Evolutionary conservation across 495 filamentous ascomycete genomes (phyloP).

Genomic region (Aspergillus steynii): DNA sequence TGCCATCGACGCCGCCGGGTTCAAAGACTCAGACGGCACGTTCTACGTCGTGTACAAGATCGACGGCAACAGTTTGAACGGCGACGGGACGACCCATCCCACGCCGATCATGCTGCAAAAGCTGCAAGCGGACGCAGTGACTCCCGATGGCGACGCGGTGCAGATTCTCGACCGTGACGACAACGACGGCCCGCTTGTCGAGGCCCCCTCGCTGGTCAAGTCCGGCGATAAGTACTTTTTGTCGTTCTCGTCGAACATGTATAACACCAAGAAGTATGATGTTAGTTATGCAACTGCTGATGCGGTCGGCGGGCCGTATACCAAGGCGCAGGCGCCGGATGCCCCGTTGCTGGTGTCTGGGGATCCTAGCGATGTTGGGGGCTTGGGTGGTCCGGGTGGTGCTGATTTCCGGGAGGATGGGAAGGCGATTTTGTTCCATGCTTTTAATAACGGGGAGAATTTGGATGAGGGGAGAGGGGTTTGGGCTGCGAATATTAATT

Average conservation of each 20-base stretch:
- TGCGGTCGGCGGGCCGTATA: slow-evolving; percentile 50
- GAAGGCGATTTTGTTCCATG: slow-evolving; percentile 14
- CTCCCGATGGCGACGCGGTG: slow-evolving; percentile 49
- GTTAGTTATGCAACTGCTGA: slow-evolving; percentile 53
- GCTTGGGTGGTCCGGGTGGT: slow-evolving; percentile 12
- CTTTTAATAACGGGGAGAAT: slow-evolving; percentile 13
- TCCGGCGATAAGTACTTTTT: slow-evolving; percentile 53
- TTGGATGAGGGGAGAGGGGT: slow-evolving; percentile 1
- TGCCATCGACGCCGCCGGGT: slow-evolving; percentile 59
- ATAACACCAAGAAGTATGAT: slow-evolving; percentile 51
- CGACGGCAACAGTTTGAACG: slow-evolving; percentile 59
- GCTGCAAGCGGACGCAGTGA: slow-evolving; percentile 51
- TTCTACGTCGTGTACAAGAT: slow-evolving; percentile 63
- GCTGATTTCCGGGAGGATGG: slow-evolving; percentile 15
- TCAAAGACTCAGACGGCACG: slow-evolving; percentile 51
- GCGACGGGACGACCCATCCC: slow-evolving; percentile 51
- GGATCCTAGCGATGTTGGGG: slow-evolving; percentile 7
- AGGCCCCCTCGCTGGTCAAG: slow-evolving; percentile 58
- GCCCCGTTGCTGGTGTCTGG: slow-evolving; percentile 15
- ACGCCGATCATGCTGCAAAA: slow-evolving; percentile 65
- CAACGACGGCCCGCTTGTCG: slow-evolving; percentile 59
- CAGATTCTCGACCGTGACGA: slow-evolving; percentile 56
- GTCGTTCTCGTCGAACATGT: slow-evolving; percentile 63
- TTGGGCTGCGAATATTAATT: slow-evolving; percentile 2
- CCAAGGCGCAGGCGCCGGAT: slow-evolving; percentile 22